Conservation (phyloP, 78 protist genomes). For the Parvularia atlantis region DNA sequence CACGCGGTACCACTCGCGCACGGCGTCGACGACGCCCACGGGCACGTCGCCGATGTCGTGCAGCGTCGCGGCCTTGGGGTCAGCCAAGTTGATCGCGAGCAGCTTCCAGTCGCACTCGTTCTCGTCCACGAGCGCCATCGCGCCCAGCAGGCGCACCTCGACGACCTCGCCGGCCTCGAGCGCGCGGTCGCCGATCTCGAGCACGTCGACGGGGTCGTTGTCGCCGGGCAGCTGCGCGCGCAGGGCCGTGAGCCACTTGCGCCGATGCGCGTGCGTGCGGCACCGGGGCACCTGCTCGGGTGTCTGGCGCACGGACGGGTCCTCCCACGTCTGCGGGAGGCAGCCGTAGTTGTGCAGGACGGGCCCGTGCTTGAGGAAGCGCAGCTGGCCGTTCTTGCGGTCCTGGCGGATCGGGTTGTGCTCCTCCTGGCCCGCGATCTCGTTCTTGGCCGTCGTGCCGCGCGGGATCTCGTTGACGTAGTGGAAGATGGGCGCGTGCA, state of each 20-base stretch:
- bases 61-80: background rate
- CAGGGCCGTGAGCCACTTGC: too few species aligned
- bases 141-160: constrained; percentile 31
- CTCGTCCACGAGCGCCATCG: constrained; percentile 42
- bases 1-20: constrained; percentile 33
- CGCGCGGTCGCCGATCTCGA: constrained; percentile 21
- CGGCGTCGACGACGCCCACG: background rate
- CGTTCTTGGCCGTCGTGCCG: constrained; percentile 23
- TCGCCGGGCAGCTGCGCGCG: constrained; percentile 22
- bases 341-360: constrained; percentile 58
- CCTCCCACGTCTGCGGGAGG: constrained; percentile 63
- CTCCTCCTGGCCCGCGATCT: constrained; percentile 5
- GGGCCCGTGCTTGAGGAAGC: constrained; percentile 24
- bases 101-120: constrained; percentile 62
- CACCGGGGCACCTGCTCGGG: too few species aligned
- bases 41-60: background rate
- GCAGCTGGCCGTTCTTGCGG: constrained; percentile 29
- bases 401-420: constrained; percentile 40
- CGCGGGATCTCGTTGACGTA: constrained; percentile 34
- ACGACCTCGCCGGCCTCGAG: constrained; percentile 22
- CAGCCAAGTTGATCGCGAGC: constrained; percentile 5
- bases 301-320: constrained; percentile 29
- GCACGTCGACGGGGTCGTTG: constrained; percentile 52
- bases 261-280: too few species aligned
- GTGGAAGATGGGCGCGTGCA: background rate